Evolutionary conservation across 208 protist species (phyloP).

Genomic region (Borovskyia barvae): DNA sequence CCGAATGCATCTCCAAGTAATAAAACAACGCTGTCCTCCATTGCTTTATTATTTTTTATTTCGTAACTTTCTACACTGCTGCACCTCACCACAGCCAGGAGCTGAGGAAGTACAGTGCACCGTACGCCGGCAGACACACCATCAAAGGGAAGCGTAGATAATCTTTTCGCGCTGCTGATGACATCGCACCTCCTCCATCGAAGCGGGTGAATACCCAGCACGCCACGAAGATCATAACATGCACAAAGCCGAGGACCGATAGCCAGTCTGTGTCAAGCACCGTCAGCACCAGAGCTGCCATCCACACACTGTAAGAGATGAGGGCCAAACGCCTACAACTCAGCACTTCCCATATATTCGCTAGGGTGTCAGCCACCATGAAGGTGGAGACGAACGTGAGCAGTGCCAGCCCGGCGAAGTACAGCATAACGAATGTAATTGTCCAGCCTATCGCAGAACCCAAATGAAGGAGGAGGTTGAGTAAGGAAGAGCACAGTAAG

Average conservation of each 20-base stretch:
- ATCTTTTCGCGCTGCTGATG: conserved; percentile 10
- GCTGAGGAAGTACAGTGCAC: conserved; percentile 36
- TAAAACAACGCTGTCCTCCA: background rate
- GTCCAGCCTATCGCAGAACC: background rate
- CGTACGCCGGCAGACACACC: conserved; percentile 49
- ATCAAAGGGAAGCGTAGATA: conserved; percentile 52
- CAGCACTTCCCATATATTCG: conserved; percentile 32
- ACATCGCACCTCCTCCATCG: background rate
- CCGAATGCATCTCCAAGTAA: too few relatives aligned
- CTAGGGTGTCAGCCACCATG: conserved; percentile 65
- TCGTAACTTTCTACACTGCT: background rate
- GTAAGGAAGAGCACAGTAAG: background rate
- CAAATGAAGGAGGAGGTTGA: conserved; percentile 1
- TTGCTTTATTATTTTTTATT: background rate
- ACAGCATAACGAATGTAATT: conserved; percentile 15
- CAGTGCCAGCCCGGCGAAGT: conserved; percentile 10
- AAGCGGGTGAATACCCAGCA: conserved; percentile 17
- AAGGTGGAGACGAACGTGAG: conserved; percentile 69
- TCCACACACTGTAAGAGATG: conserved; percentile 33
- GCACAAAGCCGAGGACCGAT: conserved; percentile 27
- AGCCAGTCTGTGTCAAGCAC: conserved; percentile 48
- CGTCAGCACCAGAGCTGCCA: conserved; percentile 25
- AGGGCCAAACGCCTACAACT: conserved; percentile 17
- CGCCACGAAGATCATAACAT: conserved; percentile 28
- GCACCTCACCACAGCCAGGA: conserved; percentile 15